phyloP scores from a whole-genome alignment of 257 asterid genomes.

The Primulina eburnea region DNA sequence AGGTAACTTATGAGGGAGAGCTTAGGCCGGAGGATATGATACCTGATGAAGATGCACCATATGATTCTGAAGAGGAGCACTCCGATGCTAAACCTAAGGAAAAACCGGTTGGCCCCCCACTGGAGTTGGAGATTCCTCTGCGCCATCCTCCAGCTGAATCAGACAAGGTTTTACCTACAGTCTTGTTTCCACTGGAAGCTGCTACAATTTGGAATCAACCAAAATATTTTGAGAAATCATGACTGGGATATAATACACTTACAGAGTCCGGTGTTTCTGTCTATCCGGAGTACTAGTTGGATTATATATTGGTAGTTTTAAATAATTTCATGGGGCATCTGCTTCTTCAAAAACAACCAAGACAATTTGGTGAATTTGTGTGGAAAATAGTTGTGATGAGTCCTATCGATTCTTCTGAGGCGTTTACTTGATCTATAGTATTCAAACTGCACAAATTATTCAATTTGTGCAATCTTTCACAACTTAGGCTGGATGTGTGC shows the following conservation, averaged over 20 bases:
- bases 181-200: constrained; percentile 13
- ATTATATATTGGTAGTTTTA: background rate
- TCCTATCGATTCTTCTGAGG: background rate
- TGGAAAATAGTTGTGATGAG: background rate
- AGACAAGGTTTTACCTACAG: constrained; percentile 49
- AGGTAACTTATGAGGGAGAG: constrained; percentile 58
- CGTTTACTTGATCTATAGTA: constrained; percentile 11
- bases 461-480: background rate
- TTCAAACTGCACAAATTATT: background rate
- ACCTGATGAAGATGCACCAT: constrained; percentile 82
- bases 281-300: background rate
- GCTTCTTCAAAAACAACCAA: background rate
- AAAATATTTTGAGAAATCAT: too few relatives aligned
- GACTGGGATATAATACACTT: background rate
- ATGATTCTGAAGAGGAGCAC: constrained; percentile 88
- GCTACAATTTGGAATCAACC: background rate
- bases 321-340: background rate
- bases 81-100: constrained; percentile 67
- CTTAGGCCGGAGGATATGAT: constrained; percentile 80
- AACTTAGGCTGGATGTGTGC: constrained; percentile 2
- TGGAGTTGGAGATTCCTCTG: constrained; percentile 93
- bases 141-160: constrained; percentile 74
- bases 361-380: background rate
- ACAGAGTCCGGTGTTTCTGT: background rate
- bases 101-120: constrained; percentile 87